Evolutionary conservation across 2,329 filamentous ascomycete genomes (phyloP), one percentile per base, ranked within the genome.

Genomic region (Fusarium pseudonygamai): DNA sequence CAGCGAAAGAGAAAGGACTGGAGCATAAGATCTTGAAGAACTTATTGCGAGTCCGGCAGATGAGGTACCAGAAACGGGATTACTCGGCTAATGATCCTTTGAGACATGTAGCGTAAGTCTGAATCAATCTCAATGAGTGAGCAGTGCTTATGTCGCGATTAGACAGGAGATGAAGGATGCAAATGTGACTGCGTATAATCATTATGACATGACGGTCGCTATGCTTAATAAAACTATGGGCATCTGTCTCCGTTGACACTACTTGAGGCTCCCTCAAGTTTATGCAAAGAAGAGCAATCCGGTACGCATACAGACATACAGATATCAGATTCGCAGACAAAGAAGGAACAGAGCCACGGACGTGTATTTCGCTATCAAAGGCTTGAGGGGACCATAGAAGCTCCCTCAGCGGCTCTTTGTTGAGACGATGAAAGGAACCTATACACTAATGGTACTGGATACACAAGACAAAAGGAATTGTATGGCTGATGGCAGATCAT

Each of bases 161-260:
- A 79, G 78, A 26, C 30, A 69, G 36, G 63, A 66, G 20, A 56
- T 76, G 39, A 71, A 71, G 45, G 49, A 74, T 43, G 69, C 78
- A 46, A 68, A 75, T 36, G 53, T 69, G 30, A 77, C 78, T 56
- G 82, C 85, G 12, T 91, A 87, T 78, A 84, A 86, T 52, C 88
- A 92, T 75, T 93, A 93, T 78, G 88, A 94, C 60, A 88, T 88
- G 83, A 93, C 91, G 13, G 79, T 95, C 53, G 86, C 85, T 24
- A 93, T 93, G 92, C 84, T 95, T 61, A 95, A 95, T 78, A 89
- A 92, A 79, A 91, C 87, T 12, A 91, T 95, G 91, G 88, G 88
- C 2, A 79, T 93, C 46, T 93, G 91, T 78, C 79, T 92, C 65
- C 86, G 88, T 66, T 77, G 68, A 77, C 45, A 11, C 52, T 11